These are phyloP conservation scores for Leucosporidium creatinivorum DNA, from an alignment of 768 basidiomycete genomes.

Conservation along the genomic window DNA sequence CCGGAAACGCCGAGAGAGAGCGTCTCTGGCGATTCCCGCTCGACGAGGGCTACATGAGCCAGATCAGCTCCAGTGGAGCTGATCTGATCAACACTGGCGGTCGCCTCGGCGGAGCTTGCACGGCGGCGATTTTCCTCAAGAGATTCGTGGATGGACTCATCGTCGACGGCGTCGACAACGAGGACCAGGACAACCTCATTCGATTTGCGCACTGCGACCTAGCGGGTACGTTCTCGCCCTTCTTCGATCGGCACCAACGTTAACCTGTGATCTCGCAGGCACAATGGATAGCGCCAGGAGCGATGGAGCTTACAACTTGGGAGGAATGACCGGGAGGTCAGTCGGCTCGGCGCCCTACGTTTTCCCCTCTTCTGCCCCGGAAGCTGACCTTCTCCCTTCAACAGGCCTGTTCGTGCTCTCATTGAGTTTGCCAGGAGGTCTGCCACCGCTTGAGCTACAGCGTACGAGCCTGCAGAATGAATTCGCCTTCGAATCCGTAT, in stretches of 20 bases:
- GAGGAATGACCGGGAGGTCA: slow-evolving; percentile 26
- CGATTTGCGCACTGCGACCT: slow-evolving; percentile 70
- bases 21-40: slow-evolving; percentile 82
- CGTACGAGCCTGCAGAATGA: too few species aligned
- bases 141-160: slow-evolving; percentile 44
- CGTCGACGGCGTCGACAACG: slow-evolving; percentile 54
- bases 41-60: slow-evolving; percentile 68
- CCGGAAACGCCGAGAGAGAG: slow-evolving; percentile 48
- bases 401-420: slow-evolving; percentile 7
- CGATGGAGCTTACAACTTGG: slow-evolving; percentile 26
- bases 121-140: slow-evolving; percentile 81
- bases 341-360: neutral
- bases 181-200: slow-evolving; percentile 49
- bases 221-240: too few species aligned
- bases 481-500: too few species aligned
- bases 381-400: neutral
- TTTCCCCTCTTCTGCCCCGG: too few species aligned
- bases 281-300: slow-evolving; percentile 19
- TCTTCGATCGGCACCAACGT: too few species aligned
- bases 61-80: slow-evolving; percentile 47
- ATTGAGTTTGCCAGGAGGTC: slow-evolving; percentile 25
- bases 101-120: slow-evolving; percentile 51
- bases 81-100: slow-evolving; percentile 59
- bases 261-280: slow-evolving; percentile 65
- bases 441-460: slow-evolving; percentile 11